phyloP scores from a whole-genome alignment of 2,329 filamentous ascomycete species.

The Mycogone perniciosa region DNA sequence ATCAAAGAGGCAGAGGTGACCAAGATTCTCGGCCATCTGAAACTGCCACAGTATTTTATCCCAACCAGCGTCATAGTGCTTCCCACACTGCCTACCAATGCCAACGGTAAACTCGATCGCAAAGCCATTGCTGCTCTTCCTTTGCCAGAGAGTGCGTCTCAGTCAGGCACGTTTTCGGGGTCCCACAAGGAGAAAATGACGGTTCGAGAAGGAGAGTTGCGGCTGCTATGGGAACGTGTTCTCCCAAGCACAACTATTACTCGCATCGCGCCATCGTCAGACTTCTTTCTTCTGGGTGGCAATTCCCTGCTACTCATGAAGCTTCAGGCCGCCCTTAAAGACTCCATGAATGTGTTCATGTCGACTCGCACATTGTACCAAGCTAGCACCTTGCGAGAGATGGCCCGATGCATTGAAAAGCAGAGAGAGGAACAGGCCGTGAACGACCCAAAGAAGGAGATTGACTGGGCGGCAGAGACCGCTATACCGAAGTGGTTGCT shows the following conservation, averaged over 20 bases:
- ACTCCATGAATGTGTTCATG: no score
- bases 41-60: conserved; percentile 29
- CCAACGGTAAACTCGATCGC: conserved; percentile 27
- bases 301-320: conserved; percentile 31
- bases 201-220: conserved; percentile 12
- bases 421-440: no score
- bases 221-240: conserved; percentile 13
- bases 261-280: conserved; percentile 3
- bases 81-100: conserved; percentile 22
- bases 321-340: conserved; percentile 18
- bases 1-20: no score
- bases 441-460: no score
- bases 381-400: no score
- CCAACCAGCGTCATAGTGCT: conserved; percentile 24
- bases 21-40: conserved; percentile 6
- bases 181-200: neutral
- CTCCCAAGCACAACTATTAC: conserved; percentile 13
- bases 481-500: no score
- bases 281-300: conserved; percentile 33
- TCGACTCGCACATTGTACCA: no score
- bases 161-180: neutral
- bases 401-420: no score
- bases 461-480: no score
- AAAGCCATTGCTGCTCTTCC: conserved; percentile 18
- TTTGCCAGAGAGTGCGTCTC: conserved; percentile 11